These are phyloP conservation scores for Xylariaceae sp. DNA, from an alignment of 2,329 filamentous ascomycete species.

Conservation along the genomic window DNA sequence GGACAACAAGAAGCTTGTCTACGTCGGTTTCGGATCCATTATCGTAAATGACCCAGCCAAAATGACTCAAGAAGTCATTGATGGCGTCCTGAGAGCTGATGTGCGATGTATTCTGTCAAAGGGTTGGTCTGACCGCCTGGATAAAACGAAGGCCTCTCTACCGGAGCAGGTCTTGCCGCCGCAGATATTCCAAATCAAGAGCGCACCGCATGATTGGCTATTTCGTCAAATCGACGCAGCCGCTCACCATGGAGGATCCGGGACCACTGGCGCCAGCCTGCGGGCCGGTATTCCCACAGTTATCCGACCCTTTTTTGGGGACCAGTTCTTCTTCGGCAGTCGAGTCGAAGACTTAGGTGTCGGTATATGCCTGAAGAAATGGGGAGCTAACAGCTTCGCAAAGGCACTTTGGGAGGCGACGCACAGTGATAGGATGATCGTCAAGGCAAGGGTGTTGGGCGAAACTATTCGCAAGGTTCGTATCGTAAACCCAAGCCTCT, in stretches of 20 bases:
- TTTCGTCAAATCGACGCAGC: slow-evolving; percentile 92
- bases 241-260: slow-evolving; percentile 89
- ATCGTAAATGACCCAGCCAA: slow-evolving; percentile 85
- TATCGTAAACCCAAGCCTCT: slow-evolving; percentile 19
- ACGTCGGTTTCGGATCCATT: slow-evolving; percentile 95
- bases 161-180: slow-evolving; percentile 67
- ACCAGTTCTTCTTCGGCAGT: slow-evolving; percentile 92
- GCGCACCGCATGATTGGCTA: slow-evolving; percentile 93
- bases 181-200: slow-evolving; percentile 83
- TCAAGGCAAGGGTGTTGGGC: slow-evolving; percentile 75
- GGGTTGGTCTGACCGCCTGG: slow-evolving; percentile 83
- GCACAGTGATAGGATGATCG: slow-evolving; percentile 84
- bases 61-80: slow-evolving; percentile 87
- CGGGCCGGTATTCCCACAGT: slow-evolving; percentile 90
- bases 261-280: slow-evolving; percentile 89
- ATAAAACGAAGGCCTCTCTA: slow-evolving; percentile 37
- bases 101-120: slow-evolving; percentile 94
- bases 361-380: slow-evolving; percentile 80
- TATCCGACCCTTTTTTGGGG: slow-evolving; percentile 94
- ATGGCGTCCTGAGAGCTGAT: slow-evolving; percentile 84
- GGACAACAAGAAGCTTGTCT: slow-evolving; percentile 88
- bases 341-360: slow-evolving; percentile 91
- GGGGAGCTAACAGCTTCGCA: slow-evolving; percentile 82
- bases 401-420: slow-evolving; percentile 88
- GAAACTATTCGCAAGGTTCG: slow-evolving; percentile 81